Percentiles rank a stretch among this genome's conserved stretches.
Conservation (phyloP, 306 rosid species). For the Rubus idaeus region DNA sequence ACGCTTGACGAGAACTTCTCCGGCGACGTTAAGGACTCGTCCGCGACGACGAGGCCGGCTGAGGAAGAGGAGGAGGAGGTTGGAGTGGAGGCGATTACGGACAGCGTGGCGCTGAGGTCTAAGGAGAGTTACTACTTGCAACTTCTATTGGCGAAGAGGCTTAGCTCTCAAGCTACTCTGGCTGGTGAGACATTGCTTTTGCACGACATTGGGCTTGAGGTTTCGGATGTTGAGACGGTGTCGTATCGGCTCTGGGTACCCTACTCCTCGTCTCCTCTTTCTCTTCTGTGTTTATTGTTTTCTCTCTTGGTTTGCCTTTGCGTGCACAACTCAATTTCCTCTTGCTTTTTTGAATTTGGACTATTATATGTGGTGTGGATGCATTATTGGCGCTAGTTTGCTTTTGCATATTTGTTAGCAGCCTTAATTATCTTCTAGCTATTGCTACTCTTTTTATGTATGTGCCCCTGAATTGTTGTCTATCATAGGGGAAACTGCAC, state of each 20-base stretch:
- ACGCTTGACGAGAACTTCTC: slow-evolving; percentile 71
- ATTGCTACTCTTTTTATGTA: neutral
- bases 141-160: slow-evolving; percentile 57
- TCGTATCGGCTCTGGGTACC: slow-evolving; percentile 94
- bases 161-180: slow-evolving; percentile 59
- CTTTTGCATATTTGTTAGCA: neutral
- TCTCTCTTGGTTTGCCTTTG: neutral
- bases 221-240: slow-evolving; percentile 66
- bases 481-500: neutral
- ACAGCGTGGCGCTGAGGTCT: slow-evolving; percentile 39
- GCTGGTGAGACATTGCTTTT: slow-evolving; percentile 56
- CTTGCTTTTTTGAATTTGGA: no score
- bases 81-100: slow-evolving; percentile 1
- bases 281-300: neutral
- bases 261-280: neutral
- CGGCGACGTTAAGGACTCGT: slow-evolving; percentile 52
- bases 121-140: slow-evolving; percentile 67
- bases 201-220: slow-evolving; percentile 42
- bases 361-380: no score
- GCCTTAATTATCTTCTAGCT: neutral
- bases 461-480: neutral
- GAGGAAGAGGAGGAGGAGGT: slow-evolving; percentile 25
- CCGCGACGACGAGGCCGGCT: slow-evolving; percentile 26
- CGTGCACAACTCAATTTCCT: neutral
- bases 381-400: neutral